Base-by-base conservation (phyloP, 495 filamentous ascomycete genomes). In the Aspergillus ostianus region DNA sequence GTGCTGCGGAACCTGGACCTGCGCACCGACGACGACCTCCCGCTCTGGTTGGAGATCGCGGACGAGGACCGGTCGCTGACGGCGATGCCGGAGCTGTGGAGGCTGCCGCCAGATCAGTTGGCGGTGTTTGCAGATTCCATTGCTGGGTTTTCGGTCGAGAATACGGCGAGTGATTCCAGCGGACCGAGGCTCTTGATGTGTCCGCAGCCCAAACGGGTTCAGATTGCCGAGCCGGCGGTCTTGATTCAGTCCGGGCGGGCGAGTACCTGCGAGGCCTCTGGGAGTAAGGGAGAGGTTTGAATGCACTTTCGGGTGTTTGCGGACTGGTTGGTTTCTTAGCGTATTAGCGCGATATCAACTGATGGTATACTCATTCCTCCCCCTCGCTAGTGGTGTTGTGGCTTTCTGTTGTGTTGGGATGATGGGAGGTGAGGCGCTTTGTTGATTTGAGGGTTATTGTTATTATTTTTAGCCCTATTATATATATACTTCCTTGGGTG, bases 1-100 rank as follows among this genome's bases (percentile, higher is more conserved):
- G 32, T 54, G 18, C 23, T 61, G 17, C 12, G 32, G 23, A 23
- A 13, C 10, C 18, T 61, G 30, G 23, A 61, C 9, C 54, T 61
- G 18, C 23, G 53, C 18, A 26, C 53, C 50, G 48, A 30, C 10
- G 6, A 32, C 3, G 59, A 48, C 12, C 7, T 3, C 8, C 29
- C 18, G 7, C 46, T 61, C 18, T 51, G n/a, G 21, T 8, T 13
- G n/a, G 20, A 12, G 0, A 13, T 53, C 3, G 6, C 10, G 41
- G 3, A n/a, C 2, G 57, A 50, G 2, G 50, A 59, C 47, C 6
- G 4, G 13, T 1, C 8, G 6, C 23, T 59, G 13, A 30, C 21
- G 32, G 19, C 57, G 10, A 15, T 30, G 51, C 23, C 51, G 10
- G 51, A 29, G 29, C 23, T 8, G 4, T 18, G n/a, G 3, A 49